Conservation (phyloP, 345 rosid species). For the Rhodomyrtus tomentosa region DNA sequence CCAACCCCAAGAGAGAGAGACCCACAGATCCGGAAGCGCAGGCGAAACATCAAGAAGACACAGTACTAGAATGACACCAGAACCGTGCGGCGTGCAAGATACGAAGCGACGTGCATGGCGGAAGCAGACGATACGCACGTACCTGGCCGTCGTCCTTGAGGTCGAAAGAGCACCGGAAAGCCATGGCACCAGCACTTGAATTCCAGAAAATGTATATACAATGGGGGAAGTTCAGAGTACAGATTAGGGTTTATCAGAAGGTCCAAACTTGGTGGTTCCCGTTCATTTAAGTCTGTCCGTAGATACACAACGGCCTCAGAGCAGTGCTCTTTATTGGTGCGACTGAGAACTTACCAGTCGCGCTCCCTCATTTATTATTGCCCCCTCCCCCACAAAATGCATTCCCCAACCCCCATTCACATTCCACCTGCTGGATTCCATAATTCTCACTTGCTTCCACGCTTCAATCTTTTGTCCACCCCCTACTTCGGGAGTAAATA, state of each 20-base stretch:
- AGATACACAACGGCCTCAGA: background rate
- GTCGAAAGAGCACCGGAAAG: background rate
- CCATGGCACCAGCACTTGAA: background rate
- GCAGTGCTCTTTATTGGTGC: background rate
- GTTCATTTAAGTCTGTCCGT: background rate
- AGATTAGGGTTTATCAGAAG: background rate
- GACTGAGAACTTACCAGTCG: background rate
- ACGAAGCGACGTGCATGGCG: background rate
- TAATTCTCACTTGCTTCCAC: background rate
- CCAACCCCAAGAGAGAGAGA: background rate
- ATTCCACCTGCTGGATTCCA: background rate
- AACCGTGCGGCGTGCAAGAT: background rate
- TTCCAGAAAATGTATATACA: background rate
- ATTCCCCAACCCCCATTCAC: background rate
- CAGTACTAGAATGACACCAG: background rate
- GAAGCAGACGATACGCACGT: background rate
- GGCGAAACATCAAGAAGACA: background rate
- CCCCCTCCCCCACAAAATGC: background rate
- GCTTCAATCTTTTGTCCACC: background rate
- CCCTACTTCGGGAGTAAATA: background rate
- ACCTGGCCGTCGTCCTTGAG: background rate
- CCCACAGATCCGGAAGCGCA: background rate
- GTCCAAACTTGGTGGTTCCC: background rate
- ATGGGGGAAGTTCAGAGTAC: background rate
- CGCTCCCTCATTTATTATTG: background rate